Evolutionary conservation across 108 stramenopile genomes (phyloP).

Genomic region (Cyclotella kingstonii): DNA sequence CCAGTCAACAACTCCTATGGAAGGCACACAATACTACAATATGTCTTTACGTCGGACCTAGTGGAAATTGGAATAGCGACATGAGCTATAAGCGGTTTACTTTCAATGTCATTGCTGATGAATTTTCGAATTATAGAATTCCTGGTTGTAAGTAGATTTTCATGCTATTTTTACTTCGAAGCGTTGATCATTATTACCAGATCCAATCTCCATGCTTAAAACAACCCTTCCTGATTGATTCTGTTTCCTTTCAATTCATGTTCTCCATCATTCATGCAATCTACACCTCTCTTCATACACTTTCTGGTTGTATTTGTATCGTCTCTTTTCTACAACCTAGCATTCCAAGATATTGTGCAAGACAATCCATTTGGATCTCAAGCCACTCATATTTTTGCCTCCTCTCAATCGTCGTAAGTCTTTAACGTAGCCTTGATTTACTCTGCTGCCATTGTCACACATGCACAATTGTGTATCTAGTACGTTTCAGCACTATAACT

Average conservation of each 20-base stretch:
- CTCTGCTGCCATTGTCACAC: background rate
- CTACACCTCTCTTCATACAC: background rate
- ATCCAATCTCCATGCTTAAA: background rate
- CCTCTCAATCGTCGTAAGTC: slow-evolving; percentile 34
- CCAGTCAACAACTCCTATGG: no score
- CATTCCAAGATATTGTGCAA: slow-evolving; percentile 16
- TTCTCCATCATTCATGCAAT: no score
- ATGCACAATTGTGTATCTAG: background rate
- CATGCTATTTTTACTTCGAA: background rate
- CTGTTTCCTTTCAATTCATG: background rate
- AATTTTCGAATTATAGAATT: slow-evolving; percentile 42
- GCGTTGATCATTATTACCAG: background rate
- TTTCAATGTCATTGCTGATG: slow-evolving; percentile 34
- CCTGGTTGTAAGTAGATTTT: slow-evolving; percentile 32
- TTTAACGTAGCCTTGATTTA: background rate
- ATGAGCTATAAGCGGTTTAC: slow-evolving; percentile 34
- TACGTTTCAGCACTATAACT: background rate
- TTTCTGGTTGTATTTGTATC: background rate
- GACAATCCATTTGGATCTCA: slow-evolving; percentile 5
- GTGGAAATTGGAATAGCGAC: slow-evolving; percentile 36
- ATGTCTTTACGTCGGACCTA: slow-evolving; percentile 37
- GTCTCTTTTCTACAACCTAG: slow-evolving; percentile 11
- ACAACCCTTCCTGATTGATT: background rate
- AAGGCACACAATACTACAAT: slow-evolving; percentile 21
- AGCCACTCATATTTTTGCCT: slow-evolving; percentile 33